Conservation (phyloP, 169 alveolate genomes). For the Plasmodium vivax region DNA sequence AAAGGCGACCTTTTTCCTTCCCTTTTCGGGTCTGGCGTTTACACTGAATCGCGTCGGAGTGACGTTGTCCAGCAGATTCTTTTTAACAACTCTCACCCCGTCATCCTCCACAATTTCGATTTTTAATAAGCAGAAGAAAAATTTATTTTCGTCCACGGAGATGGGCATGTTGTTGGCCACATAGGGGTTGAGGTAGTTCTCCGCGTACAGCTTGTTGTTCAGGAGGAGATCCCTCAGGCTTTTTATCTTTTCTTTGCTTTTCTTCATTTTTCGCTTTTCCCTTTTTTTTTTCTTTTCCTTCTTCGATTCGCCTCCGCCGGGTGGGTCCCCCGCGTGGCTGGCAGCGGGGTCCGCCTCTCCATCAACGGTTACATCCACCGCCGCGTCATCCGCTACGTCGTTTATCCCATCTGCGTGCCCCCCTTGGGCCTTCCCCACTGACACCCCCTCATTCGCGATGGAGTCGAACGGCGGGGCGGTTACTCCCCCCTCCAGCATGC, state of each 20-base stretch:
- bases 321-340: not conserved
- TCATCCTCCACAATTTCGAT: conserved; percentile 78
- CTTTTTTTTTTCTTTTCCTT: conserved; percentile 4
- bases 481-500: not conserved
- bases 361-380: not conserved
- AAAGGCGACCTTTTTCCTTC: conserved; percentile 80
- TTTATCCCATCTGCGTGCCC: not conserved
- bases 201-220: conserved; percentile 34
- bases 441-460: not conserved
- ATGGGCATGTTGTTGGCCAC: conserved; percentile 49
- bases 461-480: not conserved
- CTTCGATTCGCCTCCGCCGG: not conserved
- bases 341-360: not conserved
- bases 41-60: conserved; percentile 80
- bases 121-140: conserved; percentile 41
- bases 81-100: conserved; percentile 80
- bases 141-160: conserved; percentile 72
- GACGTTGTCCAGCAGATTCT: conserved; percentile 72
- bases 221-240: conserved; percentile 4
- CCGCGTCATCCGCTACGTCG: not conserved
- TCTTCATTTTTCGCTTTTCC: not conserved
- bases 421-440: not conserved
- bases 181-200: conserved; percentile 48
- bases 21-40: conserved; percentile 87
- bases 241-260: conserved; percentile 19